Percentiles rank a stretch among this genome's conserved stretches.
These are phyloP conservation scores for Bidens hawaiensis DNA, from an alignment of 140 eudicot genomes.

Conservation along the genomic window DNA sequence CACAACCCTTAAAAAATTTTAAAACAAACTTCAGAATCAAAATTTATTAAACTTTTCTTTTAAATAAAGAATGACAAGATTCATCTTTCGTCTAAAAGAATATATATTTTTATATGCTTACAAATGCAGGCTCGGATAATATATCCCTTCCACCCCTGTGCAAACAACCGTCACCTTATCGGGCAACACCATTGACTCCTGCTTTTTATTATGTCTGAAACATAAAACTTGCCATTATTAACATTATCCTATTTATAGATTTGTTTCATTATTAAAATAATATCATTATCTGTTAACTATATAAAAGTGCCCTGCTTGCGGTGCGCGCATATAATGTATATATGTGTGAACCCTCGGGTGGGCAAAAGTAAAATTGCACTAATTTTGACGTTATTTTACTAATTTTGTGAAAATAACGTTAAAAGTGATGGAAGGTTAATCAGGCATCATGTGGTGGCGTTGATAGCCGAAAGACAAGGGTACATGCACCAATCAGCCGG, in stretches of 20 bases:
- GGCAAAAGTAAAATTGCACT: no score
- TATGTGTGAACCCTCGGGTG: no score
- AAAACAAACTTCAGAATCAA: background rate
- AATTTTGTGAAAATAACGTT: no score
- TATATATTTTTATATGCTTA: conserved; percentile 39
- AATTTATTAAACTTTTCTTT: background rate
- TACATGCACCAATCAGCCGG: no score
- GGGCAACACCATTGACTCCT: conserved; percentile 45
- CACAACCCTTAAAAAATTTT: conserved; percentile 56
- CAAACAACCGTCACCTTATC: conserved; percentile 83
- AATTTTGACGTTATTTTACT: no score
- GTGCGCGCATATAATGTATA: no score
- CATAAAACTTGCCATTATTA: conserved; percentile 1
- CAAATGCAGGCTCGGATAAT: conserved; percentile 92
- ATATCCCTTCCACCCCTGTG: conserved; percentile 81
- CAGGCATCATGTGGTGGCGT: no score
- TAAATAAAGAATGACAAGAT: background rate
- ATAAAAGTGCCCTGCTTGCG: background rate
- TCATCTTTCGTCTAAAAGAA: background rate
- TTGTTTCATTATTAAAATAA: background rate
- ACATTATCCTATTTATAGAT: conserved; percentile 3
- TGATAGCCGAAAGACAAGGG: no score
- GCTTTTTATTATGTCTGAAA: conserved; percentile 50
- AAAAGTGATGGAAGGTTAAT: no score
- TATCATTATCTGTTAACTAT: background rate